These are phyloP conservation scores for Bassia scoparia DNA, from an alignment of 148 eudicot species.

Conservation along the genomic window DNA sequence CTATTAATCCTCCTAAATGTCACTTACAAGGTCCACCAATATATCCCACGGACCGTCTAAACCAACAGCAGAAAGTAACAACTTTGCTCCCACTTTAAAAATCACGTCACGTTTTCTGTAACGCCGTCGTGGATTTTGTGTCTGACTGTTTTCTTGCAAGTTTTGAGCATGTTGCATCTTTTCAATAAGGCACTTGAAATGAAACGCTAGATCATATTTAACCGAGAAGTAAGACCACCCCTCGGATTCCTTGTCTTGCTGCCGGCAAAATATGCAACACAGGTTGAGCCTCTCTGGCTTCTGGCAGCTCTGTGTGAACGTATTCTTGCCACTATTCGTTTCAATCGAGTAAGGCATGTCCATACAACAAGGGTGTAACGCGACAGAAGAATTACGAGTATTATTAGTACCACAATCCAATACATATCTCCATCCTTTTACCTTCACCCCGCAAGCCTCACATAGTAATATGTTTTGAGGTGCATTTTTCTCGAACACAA, in stretches of 20 bases:
- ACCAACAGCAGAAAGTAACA: background rate
- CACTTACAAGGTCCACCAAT: background rate
- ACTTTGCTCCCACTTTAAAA: background rate
- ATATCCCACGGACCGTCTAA: background rate
- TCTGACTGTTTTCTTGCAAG: background rate
- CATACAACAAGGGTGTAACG: conserved; percentile 16
- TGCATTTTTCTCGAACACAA: background rate
- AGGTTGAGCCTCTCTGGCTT: background rate
- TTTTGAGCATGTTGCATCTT: background rate
- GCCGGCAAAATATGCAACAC: background rate
- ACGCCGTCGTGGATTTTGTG: background rate
- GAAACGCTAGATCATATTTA: background rate
- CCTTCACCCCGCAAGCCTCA: conserved; percentile 4
- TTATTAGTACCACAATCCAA: background rate
- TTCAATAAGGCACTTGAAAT: conserved; percentile 11
- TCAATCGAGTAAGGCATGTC: background rate
- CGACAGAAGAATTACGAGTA: background rate
- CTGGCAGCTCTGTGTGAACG: background rate
- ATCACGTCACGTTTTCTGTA: background rate
- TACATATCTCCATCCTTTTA: background rate
- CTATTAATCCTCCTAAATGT: no score
- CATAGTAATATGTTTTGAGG: background rate
- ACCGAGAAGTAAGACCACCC: conserved; percentile 17
- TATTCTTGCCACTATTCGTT: background rate
- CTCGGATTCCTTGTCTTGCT: background rate